Evolutionary conservation across 345 rosid species (phyloP).

Genomic region (Hirschfeldia incana): DNA sequence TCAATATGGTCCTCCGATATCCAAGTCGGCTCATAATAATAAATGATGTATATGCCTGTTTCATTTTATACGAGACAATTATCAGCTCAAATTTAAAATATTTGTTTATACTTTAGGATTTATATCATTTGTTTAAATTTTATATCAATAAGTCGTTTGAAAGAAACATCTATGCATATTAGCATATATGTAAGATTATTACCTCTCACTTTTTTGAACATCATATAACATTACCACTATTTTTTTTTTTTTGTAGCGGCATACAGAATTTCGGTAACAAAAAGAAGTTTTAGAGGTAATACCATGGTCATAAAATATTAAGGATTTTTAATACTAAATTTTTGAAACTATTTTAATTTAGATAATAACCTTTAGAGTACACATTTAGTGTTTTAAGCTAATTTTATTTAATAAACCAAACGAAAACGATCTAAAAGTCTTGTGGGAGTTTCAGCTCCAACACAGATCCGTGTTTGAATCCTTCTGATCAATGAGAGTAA

Average conservation of each 20-base stretch:
- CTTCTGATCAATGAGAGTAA: too few species aligned
- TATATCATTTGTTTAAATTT: neutral
- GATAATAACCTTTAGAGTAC: too few species aligned
- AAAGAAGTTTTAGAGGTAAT: neutral
- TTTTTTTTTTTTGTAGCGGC: neutral
- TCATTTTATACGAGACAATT: neutral
- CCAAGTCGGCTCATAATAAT: constrained; percentile 8
- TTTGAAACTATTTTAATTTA: too few species aligned
- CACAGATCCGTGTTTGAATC: too few species aligned
- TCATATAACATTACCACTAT: neutral
- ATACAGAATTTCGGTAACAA: neutral
- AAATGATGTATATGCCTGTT: neutral
- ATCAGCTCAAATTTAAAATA: neutral
- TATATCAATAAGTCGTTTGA: neutral
- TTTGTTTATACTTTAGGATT: neutral
- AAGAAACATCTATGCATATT: neutral
- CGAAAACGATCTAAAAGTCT: too few species aligned
- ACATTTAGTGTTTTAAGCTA: too few species aligned
- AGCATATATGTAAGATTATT: neutral
- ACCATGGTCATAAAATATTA: too few species aligned
- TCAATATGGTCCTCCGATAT: constrained; percentile 21
- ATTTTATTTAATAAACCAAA: too few species aligned
- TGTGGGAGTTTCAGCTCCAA: too few species aligned
- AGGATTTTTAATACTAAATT: too few species aligned
- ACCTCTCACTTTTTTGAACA: neutral